These are phyloP conservation scores for Pseudonitzschia multistriata DNA, from an alignment of 108 stramenopile species.

Conservation along the genomic window DNA sequence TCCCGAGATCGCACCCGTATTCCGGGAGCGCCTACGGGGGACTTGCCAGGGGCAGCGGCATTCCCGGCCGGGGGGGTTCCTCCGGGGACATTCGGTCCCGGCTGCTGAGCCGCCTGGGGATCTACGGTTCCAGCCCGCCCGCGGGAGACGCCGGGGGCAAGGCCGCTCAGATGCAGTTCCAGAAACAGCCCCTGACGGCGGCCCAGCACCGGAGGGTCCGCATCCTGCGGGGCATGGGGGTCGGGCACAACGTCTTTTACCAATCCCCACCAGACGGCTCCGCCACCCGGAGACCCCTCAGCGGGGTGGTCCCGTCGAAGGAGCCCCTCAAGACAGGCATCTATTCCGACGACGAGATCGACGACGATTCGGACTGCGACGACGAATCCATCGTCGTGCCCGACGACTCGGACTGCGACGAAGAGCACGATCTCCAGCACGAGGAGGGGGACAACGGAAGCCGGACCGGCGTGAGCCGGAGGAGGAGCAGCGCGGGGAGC, in stretches of 20 bases:
- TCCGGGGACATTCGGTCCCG: constrained; percentile 46
- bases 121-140: constrained; percentile 25
- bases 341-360: constrained; percentile 8
- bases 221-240: constrained; percentile 64
- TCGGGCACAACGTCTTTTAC: constrained; percentile 43
- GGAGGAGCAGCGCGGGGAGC: too few species aligned
- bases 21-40: background rate
- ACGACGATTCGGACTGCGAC: background rate
- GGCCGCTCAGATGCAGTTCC: background rate
- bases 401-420: background rate
- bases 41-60: background rate
- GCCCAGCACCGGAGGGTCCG: constrained; percentile 57
- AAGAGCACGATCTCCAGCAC: background rate
- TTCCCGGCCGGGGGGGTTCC: constrained; percentile 3
- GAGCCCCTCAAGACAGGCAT: constrained; percentile 43
- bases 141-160: background rate
- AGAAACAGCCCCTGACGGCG: constrained; percentile 48
- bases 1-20: background rate
- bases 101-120: constrained; percentile 52
- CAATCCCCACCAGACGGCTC: constrained; percentile 56
- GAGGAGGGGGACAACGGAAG: background rate
- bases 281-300: constrained; percentile 42
- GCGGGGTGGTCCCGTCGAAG: constrained; percentile 41
- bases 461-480: too few species aligned
- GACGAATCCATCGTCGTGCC: constrained; percentile 2